phyloP scores from a whole-genome alignment of 2,329 filamentous ascomycete species.

The Aspergillus pseudonomiae region DNA sequence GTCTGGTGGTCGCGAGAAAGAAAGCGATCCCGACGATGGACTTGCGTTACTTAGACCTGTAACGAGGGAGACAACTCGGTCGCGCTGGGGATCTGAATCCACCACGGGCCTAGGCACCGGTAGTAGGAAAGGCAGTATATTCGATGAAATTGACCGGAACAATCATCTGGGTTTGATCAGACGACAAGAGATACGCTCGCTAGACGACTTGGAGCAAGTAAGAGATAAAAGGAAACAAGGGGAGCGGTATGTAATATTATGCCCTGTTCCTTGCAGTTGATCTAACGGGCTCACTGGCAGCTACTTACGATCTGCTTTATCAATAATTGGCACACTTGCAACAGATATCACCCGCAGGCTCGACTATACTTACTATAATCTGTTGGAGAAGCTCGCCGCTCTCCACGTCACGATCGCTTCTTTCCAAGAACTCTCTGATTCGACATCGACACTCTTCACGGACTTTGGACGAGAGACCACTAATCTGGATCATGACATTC shows the following conservation, averaged over 20 bases:
- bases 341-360: conserved; percentile 50
- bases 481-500: conserved; percentile 40
- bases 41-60: conserved; percentile 33
- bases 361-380: conserved; percentile 53
- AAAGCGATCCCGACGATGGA: conserved; percentile 34
- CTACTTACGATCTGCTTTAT: conserved; percentile 38
- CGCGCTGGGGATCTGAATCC: conserved; percentile 39
- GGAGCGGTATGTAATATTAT: conserved; percentile 65
- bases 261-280: background rate
- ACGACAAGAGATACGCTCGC: conserved; percentile 34
- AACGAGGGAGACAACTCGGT: conserved; percentile 35
- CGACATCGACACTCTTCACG: conserved; percentile 38
- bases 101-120: conserved; percentile 26
- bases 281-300: conserved; percentile 21
- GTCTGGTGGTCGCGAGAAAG: conserved; percentile 33
- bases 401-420: conserved; percentile 44
- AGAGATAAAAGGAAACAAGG: conserved; percentile 73
- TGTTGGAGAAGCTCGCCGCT: conserved; percentile 48
- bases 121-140: conserved; percentile 34
- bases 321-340: conserved; percentile 40
- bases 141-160: conserved; percentile 30
- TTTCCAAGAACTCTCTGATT: conserved; percentile 45
- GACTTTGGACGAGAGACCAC: conserved; percentile 43
- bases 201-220: conserved; percentile 39
- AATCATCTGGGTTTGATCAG: conserved; percentile 31